phyloP scores from a whole-genome alignment of 225 moss, liverwort and hornwort species.

The Bryoerythrophyllum caledonicum region DNA sequence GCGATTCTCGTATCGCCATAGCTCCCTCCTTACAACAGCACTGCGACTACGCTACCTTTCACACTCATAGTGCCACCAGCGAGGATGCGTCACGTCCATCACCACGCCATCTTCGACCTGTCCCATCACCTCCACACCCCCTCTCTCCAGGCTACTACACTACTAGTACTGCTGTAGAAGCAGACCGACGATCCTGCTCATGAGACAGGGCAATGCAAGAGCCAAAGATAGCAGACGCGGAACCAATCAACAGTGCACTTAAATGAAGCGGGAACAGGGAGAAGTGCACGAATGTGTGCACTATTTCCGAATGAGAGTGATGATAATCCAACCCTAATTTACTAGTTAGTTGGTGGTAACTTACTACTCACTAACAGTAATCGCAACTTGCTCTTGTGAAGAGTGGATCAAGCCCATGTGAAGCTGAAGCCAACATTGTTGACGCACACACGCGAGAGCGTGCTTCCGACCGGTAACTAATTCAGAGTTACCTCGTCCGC shows the following conservation, averaged over 20 bases:
- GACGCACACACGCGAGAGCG: neutral
- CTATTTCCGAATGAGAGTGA: neutral
- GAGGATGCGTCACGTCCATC: conserved; percentile 37
- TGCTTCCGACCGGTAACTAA: neutral
- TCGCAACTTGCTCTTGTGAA: no score
- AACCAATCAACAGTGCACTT: neutral
- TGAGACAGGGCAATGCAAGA: neutral
- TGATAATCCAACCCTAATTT: neutral
- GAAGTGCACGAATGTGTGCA: neutral
- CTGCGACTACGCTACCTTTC: conserved; percentile 18
- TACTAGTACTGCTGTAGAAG: neutral
- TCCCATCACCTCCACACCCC: conserved; percentile 12
- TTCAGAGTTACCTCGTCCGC: neutral
- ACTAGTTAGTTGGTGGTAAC: neutral
- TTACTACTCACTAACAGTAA: no score
- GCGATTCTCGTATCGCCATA: conserved; percentile 27
- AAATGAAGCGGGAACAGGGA: neutral
- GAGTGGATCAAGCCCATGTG: neutral
- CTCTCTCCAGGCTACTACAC: no score
- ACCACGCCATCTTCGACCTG: conserved; percentile 17
- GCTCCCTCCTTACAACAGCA: neutral
- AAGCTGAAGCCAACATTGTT: neutral
- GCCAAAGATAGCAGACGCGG: neutral
- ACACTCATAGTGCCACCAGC: conserved; percentile 24
- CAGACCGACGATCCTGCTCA: neutral